phyloP scores from a whole-genome alignment of 192 early-diverging fungal genomes.

The Bifiguratus adelaidae region DNA sequence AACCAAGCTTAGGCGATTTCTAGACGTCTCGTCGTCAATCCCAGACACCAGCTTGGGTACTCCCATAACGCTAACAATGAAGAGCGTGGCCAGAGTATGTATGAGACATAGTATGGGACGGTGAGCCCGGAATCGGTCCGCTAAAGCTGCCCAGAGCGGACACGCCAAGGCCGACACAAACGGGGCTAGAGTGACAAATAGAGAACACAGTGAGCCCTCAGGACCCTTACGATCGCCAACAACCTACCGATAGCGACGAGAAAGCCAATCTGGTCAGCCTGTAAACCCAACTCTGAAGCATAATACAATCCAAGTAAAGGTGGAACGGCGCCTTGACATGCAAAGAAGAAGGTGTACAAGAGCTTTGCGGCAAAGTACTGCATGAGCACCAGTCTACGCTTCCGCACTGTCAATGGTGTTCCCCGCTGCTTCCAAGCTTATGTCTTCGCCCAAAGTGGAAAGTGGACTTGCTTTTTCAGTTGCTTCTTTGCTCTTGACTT shows the following conservation, averaged over 20 bases:
- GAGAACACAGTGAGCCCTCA: neutral
- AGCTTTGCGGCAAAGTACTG: constrained; percentile 25
- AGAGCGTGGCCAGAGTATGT: constrained; percentile 21
- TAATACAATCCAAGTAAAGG: constrained; percentile 23
- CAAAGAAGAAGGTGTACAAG: constrained; percentile 27
- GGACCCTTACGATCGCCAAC: neutral
- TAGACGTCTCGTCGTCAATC: constrained; percentile 6
- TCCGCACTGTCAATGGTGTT: too few relatives aligned
- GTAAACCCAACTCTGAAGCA: constrained; percentile 20
- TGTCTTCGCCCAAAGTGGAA: too few relatives aligned
- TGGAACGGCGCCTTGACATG: constrained; percentile 28
- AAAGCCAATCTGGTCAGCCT: constrained; percentile 27
- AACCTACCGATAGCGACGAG: constrained; percentile 24
- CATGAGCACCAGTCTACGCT: too few relatives aligned
- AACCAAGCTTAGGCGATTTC: constrained; percentile 7
- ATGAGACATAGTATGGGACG: constrained; percentile 25
- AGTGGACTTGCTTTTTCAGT: too few relatives aligned
- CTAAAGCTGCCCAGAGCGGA: constrained; percentile 29
- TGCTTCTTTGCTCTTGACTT: too few relatives aligned
- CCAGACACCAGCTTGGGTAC: constrained; percentile 13
- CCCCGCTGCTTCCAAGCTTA: too few relatives aligned
- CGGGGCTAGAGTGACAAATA: constrained; percentile 13
- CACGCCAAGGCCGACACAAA: constrained; percentile 33
- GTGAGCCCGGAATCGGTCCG: constrained; percentile 28
- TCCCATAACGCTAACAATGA: constrained; percentile 28